phyloP scores from a whole-genome alignment of 371 early-diverging fungal genomes.

The Chytridium lagenaria region DNA sequence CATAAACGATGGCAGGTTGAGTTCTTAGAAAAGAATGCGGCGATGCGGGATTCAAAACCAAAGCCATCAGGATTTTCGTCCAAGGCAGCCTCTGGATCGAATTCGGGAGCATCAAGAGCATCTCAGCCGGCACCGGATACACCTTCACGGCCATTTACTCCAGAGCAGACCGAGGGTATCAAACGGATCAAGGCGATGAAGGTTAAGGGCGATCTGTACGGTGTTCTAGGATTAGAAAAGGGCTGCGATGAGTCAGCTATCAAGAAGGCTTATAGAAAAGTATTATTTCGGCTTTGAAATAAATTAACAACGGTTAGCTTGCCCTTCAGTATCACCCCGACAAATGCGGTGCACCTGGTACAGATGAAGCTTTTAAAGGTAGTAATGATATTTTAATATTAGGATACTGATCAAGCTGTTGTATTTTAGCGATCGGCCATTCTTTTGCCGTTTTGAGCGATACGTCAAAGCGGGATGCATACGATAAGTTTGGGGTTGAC shows the following conservation, averaged over 20 bases:
- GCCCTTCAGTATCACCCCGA: conserved; percentile 98
- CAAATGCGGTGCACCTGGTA: conserved; percentile 95
- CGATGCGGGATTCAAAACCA: conserved; percentile 26
- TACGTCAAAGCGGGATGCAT: conserved; percentile 79
- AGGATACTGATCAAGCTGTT: background rate
- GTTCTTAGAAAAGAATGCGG: conserved; percentile 27
- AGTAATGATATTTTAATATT: conserved; percentile 17
- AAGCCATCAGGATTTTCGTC: conserved; percentile 33
- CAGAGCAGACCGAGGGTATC: conserved; percentile 82
- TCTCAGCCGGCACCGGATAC: conserved; percentile 36
- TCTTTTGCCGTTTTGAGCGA: conserved; percentile 90
- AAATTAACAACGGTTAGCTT: conserved; percentile 57
- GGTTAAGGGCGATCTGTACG: conserved; percentile 79
- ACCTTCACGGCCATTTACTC: conserved; percentile 69
- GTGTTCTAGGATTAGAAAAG: conserved; percentile 84
- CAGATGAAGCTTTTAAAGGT: conserved; percentile 96
- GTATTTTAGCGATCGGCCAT: conserved; percentile 74
- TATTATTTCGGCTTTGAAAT: conserved; percentile 42
- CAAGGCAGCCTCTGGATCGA: conserved; percentile 24
- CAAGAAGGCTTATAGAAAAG: conserved; percentile 96
- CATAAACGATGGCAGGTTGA: conserved; percentile 21
- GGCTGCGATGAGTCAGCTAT: conserved; percentile 84
- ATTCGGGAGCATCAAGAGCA: conserved; percentile 20
- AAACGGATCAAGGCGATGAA: conserved; percentile 73
- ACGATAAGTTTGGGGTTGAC: conserved; percentile 87